Evolutionary conservation across 2,329 filamentous ascomycete species (phyloP).

Genomic region (Monosporascus sp.): DNA sequence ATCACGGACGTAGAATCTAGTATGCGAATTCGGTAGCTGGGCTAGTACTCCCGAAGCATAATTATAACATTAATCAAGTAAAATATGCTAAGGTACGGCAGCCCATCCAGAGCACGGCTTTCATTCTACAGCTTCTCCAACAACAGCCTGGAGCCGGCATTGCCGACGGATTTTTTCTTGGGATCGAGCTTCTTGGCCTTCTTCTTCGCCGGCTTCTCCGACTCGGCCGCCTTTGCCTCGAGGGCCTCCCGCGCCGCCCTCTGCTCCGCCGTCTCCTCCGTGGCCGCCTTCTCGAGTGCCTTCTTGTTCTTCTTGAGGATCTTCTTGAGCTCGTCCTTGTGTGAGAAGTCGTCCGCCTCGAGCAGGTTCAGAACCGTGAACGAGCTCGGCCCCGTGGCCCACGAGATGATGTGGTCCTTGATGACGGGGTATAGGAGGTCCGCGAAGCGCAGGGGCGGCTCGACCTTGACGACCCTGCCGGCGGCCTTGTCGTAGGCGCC

Average conservation of each 20-base stretch:
- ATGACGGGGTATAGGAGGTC: conserved; percentile 78
- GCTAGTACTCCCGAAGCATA: too few relatives aligned
- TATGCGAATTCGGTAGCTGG: too few relatives aligned
- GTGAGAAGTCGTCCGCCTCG: conserved; percentile 67
- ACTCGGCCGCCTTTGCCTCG: conserved; percentile 37
- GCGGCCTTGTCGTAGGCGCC: conserved; percentile 75
- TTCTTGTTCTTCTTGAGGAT: conserved; percentile 69
- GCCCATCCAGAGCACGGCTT: too few relatives aligned
- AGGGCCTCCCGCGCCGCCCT: conserved; percentile 46
- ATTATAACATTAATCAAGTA: too few relatives aligned
- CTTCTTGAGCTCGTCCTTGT: conserved; percentile 61
- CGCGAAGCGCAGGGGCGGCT: conserved; percentile 76
- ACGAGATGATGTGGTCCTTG: conserved; percentile 66
- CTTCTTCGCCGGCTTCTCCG: conserved; percentile 29
- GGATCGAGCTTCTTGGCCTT: conserved; percentile 35
- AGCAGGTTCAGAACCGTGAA: conserved; percentile 81
- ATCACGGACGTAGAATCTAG: too few relatives aligned
- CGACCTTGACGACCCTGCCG: conserved; percentile 64
- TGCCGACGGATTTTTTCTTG: conserved; percentile 46
- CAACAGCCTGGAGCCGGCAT: conserved; percentile 57
- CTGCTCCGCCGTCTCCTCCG: conserved; percentile 50
- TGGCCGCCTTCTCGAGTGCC: conserved; percentile 62
- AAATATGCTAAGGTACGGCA: too few relatives aligned
- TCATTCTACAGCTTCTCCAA: conserved; percentile 45
- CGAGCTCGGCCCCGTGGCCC: conserved; percentile 81